Evolutionary conservation across 192 early-diverging fungal species (phyloP).

Genomic region (Bifiguratus adelaidae): DNA sequence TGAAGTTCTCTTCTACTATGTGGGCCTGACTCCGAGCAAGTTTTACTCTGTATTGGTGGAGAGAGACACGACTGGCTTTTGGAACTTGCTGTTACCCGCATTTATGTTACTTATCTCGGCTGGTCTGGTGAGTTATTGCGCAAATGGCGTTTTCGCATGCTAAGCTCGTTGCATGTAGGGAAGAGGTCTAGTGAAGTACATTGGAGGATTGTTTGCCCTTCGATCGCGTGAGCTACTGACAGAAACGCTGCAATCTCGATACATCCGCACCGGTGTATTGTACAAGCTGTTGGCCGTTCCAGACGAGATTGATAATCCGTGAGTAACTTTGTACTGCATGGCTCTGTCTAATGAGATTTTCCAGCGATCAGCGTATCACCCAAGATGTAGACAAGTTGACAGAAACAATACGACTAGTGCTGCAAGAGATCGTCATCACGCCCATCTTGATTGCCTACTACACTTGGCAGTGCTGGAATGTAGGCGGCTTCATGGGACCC

Average conservation of each 20-base stretch:
- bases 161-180: constrained; percentile 20
- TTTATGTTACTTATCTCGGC: constrained; percentile 42
- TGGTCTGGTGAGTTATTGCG: constrained; percentile 32
- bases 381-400: constrained; percentile 83
- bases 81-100: constrained; percentile 36
- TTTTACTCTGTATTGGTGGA: constrained; percentile 67
- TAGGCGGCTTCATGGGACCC: constrained; percentile 58
- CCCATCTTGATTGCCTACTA: constrained; percentile 75
- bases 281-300: constrained; percentile 45
- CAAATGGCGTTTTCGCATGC: constrained; percentile 2
- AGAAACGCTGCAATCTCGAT: constrained; percentile 46
- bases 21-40: constrained; percentile 57
- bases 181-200: constrained; percentile 46
- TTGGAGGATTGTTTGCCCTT: constrained; percentile 52
- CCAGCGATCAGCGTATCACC: constrained; percentile 76
- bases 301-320: constrained; percentile 61
- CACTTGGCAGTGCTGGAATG: constrained; percentile 54
- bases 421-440: constrained; percentile 52
- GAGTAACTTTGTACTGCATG: constrained; percentile 10
- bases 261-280: constrained; percentile 42
- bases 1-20: constrained; percentile 51
- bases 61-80: constrained; percentile 51
- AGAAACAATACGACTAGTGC: constrained; percentile 41
- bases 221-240: constrained; percentile 50
- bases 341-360: neutral